Base-by-base conservation (phyloP, 768 basidiomycete species). In the Hygrocybe coccinea region DNA sequence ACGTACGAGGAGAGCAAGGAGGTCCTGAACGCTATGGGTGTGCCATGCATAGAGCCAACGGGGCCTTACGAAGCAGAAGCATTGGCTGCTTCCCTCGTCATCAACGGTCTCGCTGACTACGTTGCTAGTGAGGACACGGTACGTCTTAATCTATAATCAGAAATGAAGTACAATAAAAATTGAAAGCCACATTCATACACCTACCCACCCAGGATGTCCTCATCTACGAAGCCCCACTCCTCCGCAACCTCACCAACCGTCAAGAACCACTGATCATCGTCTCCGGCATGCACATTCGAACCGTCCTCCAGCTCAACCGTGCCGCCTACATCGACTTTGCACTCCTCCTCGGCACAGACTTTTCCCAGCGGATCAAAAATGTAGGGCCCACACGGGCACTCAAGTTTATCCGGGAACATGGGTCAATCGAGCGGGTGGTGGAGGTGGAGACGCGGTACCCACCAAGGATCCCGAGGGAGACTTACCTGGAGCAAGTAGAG, bases 101-200 rank as follows among this genome's bases (percentile, higher is more conserved):
- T 84, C 14, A 73, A 80, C 25, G 93, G 94, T 2, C 64, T 77
- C 44, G 93, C 90, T 0, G 92, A 97, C 70, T 93, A 82, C 64
- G 94, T 95, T 17, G 89, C 82, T 3, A 95, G 89, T 60, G 94
- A 97, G 71, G 94, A 97, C 67, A 90, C 89, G 21, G 87, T 89
- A 65, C 35, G 78, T 46, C 9, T 44, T 43, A 57, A 22, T 35
- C 14, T 5, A 50, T n/a, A n/a, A n/a, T n/a, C n/a, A n/a, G n/a
- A n/a, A n/a, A n/a, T n/a, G 10, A 17, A 15, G 34, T 15, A 33
- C 36, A 12, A 15, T 33, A 33, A 19, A n/a, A 52, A 36, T 22
- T 7, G 57, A 53, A 51, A 49, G 57, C 37, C 55, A 19, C 15
- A 35, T 25, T 52, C 17, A 34, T 51, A 43, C 34, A 50, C 49